Evolutionary conservation across 2,329 filamentous ascomycete genomes (phyloP).

Genomic region (Fusarium sp.): DNA sequence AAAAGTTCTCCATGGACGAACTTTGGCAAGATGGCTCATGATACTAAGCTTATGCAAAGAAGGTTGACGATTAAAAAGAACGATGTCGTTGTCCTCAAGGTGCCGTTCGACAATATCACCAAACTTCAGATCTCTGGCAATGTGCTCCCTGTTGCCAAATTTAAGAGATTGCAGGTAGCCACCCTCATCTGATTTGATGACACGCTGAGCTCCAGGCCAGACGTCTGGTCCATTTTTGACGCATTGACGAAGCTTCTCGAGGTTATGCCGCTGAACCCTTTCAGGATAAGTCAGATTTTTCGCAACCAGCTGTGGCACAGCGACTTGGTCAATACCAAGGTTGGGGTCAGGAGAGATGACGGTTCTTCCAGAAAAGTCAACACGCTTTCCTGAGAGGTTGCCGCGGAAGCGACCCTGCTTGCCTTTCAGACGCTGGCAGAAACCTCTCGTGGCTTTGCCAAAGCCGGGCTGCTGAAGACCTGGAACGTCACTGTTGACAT

Average conservation of each 20-base stretch:
- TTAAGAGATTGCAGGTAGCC: constrained; percentile 80
- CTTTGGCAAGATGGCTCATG: constrained; percentile 93
- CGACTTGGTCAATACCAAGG: constrained; percentile 91
- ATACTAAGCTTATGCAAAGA: constrained; percentile 99
- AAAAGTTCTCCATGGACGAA: constrained; percentile 95
- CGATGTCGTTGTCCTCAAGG: constrained; percentile 93
- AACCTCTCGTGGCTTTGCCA: constrained; percentile 90
- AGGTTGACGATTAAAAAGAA: constrained; percentile 97
- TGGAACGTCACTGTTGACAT: constrained; percentile 96
- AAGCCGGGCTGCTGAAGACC: constrained; percentile 90
- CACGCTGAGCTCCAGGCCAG: constrained; percentile 89
- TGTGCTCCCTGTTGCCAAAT: constrained; percentile 76
- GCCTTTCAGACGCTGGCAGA: constrained; percentile 95
- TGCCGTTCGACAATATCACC: constrained; percentile 96
- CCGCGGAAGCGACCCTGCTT: constrained; percentile 98
- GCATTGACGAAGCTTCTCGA: constrained; percentile 81
- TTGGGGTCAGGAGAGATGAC: constrained; percentile 99
- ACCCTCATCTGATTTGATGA: constrained; percentile 78
- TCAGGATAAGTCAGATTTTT: constrained; percentile 98
- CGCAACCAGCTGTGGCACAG: constrained; percentile 90
- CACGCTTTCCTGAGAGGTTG: constrained; percentile 96
- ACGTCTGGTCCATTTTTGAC: constrained; percentile 80
- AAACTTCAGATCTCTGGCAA: constrained; percentile 80
- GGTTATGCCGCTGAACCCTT: constrained; percentile 85
- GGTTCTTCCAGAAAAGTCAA: constrained; percentile 96